Base-by-base conservation (phyloP, 2,329 filamentous ascomycete genomes). In the Colletotrichum echinochloae region DNA sequence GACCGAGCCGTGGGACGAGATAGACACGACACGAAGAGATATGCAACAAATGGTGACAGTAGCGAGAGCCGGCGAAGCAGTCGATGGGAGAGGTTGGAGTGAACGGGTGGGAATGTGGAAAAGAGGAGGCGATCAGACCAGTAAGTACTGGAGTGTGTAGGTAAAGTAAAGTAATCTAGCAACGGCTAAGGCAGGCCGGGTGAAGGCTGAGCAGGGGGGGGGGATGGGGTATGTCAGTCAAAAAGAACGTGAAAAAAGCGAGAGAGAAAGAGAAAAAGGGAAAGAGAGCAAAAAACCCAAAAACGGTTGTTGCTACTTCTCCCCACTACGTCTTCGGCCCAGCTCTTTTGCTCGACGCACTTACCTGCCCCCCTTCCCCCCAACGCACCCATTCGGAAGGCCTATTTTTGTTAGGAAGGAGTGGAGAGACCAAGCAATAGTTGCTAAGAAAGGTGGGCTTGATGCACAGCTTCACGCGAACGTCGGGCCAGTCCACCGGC, bases 41-140 rank as follows among this genome's bases (percentile, higher is more conserved):
- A 63, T 55, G 64, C 68, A 67, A 26, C 46, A 55, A 71, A 71
- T 60, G 69, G 70, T 71, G 69, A 65, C 65, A 71, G 60, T 48
- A 70, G 56, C 52, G 70, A 71, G 41, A 60, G 69, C 65, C 69
- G 65, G 44, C 54, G 69, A 69, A 69, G 65, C 39, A 71, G 65
- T 49, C 65, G 51, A 71, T 60, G 52, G 46, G 65, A 46, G 65
- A 71, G 69, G 69, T 71, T 71, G 69, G 65, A 60, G 59, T 54
- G 65, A 71, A 56, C 49, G 52, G 44, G 69, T 61, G 65, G 68
- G 59, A 71, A 71, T 71, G 69, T 71, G 65, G 60, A 69, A 71
- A 71, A 66, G 69, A 71, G 68, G 66, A 69, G 55, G 66, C 68
- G 68, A 71, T 68, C 69, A 48, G 60, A 65, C 41, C 46, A 65